Conservation (phyloP, 139 green algal species). For the Auxenochlorella pyrenoidosa region DNA sequence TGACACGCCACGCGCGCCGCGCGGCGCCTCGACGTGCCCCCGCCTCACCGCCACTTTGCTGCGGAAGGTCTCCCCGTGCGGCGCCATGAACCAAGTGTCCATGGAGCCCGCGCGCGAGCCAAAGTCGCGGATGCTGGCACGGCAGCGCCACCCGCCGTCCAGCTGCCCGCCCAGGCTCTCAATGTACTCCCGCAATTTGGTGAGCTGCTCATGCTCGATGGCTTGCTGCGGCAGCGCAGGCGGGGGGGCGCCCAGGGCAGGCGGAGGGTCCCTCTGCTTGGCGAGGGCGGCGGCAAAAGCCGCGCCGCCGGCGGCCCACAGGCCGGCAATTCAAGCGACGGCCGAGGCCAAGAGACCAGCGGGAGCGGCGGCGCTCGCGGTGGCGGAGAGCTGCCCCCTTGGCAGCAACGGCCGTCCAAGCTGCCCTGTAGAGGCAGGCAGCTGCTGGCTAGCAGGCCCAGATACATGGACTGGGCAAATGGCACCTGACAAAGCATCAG, state of each 20-base stretch:
- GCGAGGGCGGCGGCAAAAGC: background rate
- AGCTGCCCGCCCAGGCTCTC: slow-evolving; percentile 35
- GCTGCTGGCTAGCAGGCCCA: too few relatives aligned
- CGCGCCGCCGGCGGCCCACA: too few relatives aligned
- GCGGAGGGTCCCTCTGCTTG: background rate
- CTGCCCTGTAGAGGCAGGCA: too few relatives aligned
- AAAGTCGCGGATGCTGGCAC: slow-evolving; percentile 33
- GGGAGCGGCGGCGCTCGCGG: background rate
- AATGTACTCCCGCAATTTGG: slow-evolving; percentile 44
- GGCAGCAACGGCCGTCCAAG: too few relatives aligned
- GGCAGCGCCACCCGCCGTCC: slow-evolving; percentile 41
- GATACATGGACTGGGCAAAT: too few relatives aligned
- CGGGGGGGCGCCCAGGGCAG: background rate
- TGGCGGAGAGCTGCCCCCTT: too few relatives aligned
- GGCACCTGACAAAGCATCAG: too few relatives aligned
- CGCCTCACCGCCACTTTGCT: slow-evolving; percentile 41
- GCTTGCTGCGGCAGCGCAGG: background rate
- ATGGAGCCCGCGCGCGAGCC: slow-evolving; percentile 36
- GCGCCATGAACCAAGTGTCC: slow-evolving; percentile 45
- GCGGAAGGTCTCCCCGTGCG: slow-evolving; percentile 38
- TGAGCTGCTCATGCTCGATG: slow-evolving; percentile 37
- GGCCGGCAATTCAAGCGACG: too few relatives aligned
- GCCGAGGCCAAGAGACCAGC: too few relatives aligned
- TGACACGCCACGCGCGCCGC: too few relatives aligned
- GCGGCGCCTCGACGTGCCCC: too few relatives aligned